Base-by-base conservation (phyloP, 176 grass and related monocot genomes). In the Echinochloa phyllopogon region DNA sequence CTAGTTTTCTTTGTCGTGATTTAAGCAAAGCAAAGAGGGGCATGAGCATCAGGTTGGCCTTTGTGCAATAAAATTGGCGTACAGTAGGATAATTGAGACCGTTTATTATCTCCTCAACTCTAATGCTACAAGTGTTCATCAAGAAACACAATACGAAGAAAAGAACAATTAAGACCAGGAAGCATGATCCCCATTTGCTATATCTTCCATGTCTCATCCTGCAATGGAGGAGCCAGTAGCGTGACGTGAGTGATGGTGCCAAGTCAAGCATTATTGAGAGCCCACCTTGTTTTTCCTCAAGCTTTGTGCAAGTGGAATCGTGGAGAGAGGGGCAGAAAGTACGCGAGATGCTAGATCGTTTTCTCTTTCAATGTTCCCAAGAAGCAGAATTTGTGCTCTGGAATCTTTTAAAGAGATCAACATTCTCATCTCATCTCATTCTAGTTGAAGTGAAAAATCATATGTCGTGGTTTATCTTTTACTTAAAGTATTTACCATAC, bases 261-360 rank as follows among this genome's bases (percentile, higher is more conserved):
- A 87, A 75, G 68, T 29, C 80, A 61, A 91, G 41, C 79, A 83
- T 83, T 87, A 79, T 74, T 83, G 79, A 83, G 68, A 66, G 60
- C 67, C 67, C 69, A 79, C 68, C 50, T 80, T 69, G 60, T 84
- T 87, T 79, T 41, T 75, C 42, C 36, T 39, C 89, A 60, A 83
- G 42, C 84, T 84, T 87, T 87, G 74, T 90, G 51, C 75, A 83
- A 79, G 80, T 84, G 62, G 75, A 79, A 78, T 83, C 13, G 6
- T 85, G 82, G 70, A 85, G 50, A 85, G 50, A 89, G 37, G 75
- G n/a, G 23, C 57, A 60, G 40, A 89, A 85, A 89, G 76, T 85
- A 81, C 68, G 6, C 53, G 36, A 76, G 49, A 76, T 89, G 62
- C 76, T 85, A 50, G 10, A 76, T 75, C 61, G 9, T 90, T 81